These are phyloP conservation scores for Microsporum ferrugineum DNA, from an alignment of 2,329 filamentous ascomycete species.

Conservation along the genomic window DNA sequence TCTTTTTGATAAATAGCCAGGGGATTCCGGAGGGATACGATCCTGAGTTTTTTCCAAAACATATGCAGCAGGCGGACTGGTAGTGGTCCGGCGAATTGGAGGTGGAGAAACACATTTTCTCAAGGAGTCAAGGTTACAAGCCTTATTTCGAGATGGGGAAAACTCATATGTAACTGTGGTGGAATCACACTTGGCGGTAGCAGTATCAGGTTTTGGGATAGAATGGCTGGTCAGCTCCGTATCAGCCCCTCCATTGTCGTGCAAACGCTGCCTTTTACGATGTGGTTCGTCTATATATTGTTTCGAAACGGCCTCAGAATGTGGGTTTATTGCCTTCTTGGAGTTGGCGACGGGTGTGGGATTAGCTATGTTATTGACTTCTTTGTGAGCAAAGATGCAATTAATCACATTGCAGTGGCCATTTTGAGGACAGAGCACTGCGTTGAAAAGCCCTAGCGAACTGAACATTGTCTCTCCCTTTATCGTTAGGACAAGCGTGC, in stretches of 20 bases:
- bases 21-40: neutral
- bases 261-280: conserved; percentile 22
- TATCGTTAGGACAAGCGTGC: neutral
- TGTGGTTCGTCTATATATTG: conserved; percentile 15
- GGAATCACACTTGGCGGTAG: neutral
- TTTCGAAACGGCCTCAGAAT: neutral
- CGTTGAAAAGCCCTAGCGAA: conserved; percentile 44
- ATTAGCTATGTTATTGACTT: conserved; percentile 16
- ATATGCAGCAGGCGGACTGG: neutral
- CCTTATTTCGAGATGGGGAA: conserved; percentile 7
- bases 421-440: conserved; percentile 42
- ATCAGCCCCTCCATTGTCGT: neutral
- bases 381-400: conserved; percentile 48
- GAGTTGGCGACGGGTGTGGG: neutral
- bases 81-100: conserved; percentile 9
- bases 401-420: conserved; percentile 41
- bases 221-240: neutral
- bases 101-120: conserved; percentile 24
- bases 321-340: neutral
- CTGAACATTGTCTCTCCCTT: conserved; percentile 38
- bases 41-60: neutral
- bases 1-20: conserved; percentile 10
- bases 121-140: conserved; percentile 16
- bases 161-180: neutral
- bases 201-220: neutral